Evolutionary conservation across 148 eudicot species (phyloP).

Genomic region (Gaultheria prostrata): DNA sequence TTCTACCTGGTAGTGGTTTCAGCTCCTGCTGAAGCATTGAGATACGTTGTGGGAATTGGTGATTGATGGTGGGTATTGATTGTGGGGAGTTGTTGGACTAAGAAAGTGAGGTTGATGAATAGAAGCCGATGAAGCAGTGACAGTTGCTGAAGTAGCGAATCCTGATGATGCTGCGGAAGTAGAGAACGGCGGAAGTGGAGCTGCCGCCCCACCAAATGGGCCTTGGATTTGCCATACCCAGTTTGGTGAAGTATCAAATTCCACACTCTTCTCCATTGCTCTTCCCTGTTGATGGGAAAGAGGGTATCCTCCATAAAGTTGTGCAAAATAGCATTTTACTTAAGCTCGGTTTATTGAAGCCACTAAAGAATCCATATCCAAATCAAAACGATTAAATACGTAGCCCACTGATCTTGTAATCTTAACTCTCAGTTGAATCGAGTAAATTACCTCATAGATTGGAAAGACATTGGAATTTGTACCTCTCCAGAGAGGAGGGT

Average conservation of each 20-base stretch:
- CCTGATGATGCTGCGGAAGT: neutral
- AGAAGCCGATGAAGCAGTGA: neutral
- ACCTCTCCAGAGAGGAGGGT: neutral
- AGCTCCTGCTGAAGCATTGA: neutral
- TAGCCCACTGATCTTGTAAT: neutral
- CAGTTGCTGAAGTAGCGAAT: neutral
- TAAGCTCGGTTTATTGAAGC: neutral
- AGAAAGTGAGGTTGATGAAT: neutral
- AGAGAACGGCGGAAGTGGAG: neutral
- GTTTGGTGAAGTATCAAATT: neutral
- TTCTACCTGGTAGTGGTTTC: neutral
- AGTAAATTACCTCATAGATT: neutral
- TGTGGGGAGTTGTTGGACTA: neutral
- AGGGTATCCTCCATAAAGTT: neutral
- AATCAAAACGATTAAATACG: too few relatives aligned
- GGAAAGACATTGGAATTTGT: neutral
- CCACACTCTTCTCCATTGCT: neutral
- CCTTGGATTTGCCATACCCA: neutral
- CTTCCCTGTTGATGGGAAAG: neutral
- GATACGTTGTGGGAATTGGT: neutral
- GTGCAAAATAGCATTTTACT: too few relatives aligned
- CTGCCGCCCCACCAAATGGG: neutral
- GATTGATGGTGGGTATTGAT: neutral
- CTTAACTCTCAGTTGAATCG: too few relatives aligned
- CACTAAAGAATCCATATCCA: neutral